Conservation (phyloP, 2,329 filamentous ascomycete species). For the Huntiella bhutanensis region DNA sequence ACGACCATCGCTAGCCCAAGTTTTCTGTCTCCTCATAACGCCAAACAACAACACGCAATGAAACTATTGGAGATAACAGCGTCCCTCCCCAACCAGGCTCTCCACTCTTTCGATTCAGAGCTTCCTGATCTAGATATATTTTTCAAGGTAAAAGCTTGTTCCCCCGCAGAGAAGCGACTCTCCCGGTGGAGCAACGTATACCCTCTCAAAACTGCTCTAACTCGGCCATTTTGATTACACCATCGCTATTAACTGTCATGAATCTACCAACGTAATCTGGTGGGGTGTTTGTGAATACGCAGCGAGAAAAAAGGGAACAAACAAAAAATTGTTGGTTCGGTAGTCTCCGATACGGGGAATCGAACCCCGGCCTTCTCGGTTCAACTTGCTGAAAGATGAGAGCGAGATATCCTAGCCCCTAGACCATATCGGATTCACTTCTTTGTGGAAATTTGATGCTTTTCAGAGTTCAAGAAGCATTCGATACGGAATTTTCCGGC, state of each 20-base stretch:
- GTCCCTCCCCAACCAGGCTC: too few species aligned
- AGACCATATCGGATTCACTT: conserved; percentile 5
- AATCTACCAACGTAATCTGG: neutral
- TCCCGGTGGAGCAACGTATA: too few species aligned
- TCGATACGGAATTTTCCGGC: neutral
- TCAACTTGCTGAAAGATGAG: conserved; percentile 1
- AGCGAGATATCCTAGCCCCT: conserved; percentile 1
- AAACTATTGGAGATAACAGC: too few species aligned
- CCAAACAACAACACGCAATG: too few species aligned
- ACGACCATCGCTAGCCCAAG: too few species aligned
- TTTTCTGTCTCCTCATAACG: too few species aligned
- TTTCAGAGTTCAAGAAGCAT: too few species aligned
- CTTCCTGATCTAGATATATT: too few species aligned
- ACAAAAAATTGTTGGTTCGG: neutral
- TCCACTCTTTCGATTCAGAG: too few species aligned
- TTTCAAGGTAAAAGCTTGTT: too few species aligned
- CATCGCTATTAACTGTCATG: neutral
- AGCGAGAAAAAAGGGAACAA: neutral
- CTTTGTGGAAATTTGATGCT: neutral
- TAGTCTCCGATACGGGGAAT: conserved; percentile 14
- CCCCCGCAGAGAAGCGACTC: too few species aligned
- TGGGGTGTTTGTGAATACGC: neutral
- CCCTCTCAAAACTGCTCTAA: too few species aligned
- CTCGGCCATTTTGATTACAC: neutral
- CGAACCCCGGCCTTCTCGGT: conserved; percentile 14